Evolutionary conservation across 331 rosid species (phyloP), one percentile per base, ranked within the genome.

Genomic region (Malus hybrid): DNA sequence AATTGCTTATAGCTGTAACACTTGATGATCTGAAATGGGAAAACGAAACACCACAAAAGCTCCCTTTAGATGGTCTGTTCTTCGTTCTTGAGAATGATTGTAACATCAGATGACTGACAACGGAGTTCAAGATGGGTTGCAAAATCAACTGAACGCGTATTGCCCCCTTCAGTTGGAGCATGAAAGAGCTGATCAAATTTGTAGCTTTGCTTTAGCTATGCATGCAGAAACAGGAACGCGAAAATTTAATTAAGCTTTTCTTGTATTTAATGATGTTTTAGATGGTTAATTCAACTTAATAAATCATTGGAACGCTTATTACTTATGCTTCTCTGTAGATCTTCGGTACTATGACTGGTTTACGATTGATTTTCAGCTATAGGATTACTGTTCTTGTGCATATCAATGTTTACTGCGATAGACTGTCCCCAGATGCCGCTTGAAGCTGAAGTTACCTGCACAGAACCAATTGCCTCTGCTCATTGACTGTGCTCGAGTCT

Each of bases 391-490:
- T 54, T 24, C 65, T 46, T 9, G 1, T 67, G 54, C 28, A 67
- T 31, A 57, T 81, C 69, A 69, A 36, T 32, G 68, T 71, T 68
- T 86, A 66, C 66, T 27, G 16, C 79, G 84, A 36, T 87, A 83
- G 50, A 88, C 83, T 8, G 90, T 86, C 24, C 11, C 44, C 44
- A 96, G 11, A 8, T 36, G 44, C 44, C 11, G 44, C 44, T 36
- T 36, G 44, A 36, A 8, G 44, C 44, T 36, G 44, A 36, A 2
- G 11, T 36, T 36, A 0, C 11, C 44, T 8, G 4, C 96, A 76
- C 87, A 87, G 65, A 93, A 93, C 18, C 90, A 90, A 59, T 91
- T 90, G 8, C 91, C 86, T 93, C 78, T 97, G 44, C 44, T 88
- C 98, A 42, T 61, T 73, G 8, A 88, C 86, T 11, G 92, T 89